Percentiles rank a stretch among this genome's conserved stretches.
Conservation (phyloP, 441 rosid genomes). For the Erysimum cheiri region DNA sequence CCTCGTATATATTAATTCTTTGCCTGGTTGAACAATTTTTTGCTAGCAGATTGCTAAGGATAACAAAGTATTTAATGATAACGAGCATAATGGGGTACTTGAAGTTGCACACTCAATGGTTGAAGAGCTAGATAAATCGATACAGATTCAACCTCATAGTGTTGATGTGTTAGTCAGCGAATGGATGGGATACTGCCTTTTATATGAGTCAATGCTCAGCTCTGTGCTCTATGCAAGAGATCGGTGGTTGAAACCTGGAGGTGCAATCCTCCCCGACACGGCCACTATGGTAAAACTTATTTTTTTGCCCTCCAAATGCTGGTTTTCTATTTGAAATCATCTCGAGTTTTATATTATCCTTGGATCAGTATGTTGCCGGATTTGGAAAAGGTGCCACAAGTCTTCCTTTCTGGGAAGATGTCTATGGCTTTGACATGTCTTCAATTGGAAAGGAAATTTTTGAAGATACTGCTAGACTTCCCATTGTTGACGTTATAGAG, state of each 20-base stretch:
- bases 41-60: conserved; percentile 76
- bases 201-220: conserved; percentile 91
- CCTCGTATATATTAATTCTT: conserved; percentile 10
- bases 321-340: conserved; percentile 14
- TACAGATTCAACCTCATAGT: conserved; percentile 76
- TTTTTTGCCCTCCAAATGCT: conserved; percentile 6
- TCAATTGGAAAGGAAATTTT: conserved; percentile 77
- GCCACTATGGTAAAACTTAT: conserved; percentile 78
- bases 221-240: conserved; percentile 95
- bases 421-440: conserved; percentile 88
- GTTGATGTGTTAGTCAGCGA: conserved; percentile 88
- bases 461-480: conserved; percentile 69
- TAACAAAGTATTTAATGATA: conserved; percentile 59
- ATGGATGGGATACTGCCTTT: conserved; percentile 99
- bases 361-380: conserved; percentile 78
- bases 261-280: conserved; percentile 94
- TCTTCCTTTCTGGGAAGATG: conserved; percentile 93
- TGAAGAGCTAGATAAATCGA: conserved; percentile 70
- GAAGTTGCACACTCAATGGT: conserved; percentile 90
- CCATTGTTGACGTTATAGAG: conserved; percentile 75
- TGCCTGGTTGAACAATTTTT: neutral
- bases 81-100: conserved; percentile 56
- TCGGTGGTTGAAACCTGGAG: conserved; percentile 96
- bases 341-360: conserved; percentile 11
- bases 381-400: conserved; percentile 91